Percentiles rank a stretch among this genome's conserved stretches.
Evolutionary conservation across 2,329 filamentous ascomycete genomes (phyloP).

Genomic region (Chaetomiaceae sp.): DNA sequence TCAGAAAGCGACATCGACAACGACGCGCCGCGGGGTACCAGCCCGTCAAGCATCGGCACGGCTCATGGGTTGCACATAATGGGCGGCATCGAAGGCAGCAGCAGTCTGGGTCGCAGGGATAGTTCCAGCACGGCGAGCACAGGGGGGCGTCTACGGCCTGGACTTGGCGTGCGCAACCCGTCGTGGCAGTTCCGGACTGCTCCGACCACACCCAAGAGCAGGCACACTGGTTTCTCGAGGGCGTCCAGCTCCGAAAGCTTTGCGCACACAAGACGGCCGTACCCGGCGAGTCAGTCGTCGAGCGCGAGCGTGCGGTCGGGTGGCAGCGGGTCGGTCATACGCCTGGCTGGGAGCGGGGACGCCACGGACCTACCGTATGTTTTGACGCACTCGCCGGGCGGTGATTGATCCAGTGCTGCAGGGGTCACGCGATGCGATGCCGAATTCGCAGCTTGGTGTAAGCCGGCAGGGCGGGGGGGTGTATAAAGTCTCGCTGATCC

Average conservation of each 20-base stretch:
- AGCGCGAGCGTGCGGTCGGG: conserved; percentile 36
- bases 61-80: neutral
- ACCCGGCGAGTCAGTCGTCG: conserved; percentile 36
- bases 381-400: conserved; percentile 15
- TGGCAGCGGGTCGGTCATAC: conserved; percentile 22
- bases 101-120: conserved; percentile 5
- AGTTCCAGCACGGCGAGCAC: conserved; percentile 33
- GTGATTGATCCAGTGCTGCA: too few relatives aligned
- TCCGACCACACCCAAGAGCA: conserved; percentile 49
- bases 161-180: conserved; percentile 33
- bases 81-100: conserved; percentile 11
- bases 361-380: conserved; percentile 26
- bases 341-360: conserved; percentile 20
- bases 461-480: too few relatives aligned
- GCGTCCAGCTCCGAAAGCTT: conserved; percentile 34
- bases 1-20: conserved; percentile 43
- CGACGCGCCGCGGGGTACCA: conserved; percentile 41
- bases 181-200: conserved; percentile 50
- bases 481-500: too few relatives aligned
- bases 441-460: too few relatives aligned
- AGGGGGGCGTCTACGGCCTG: conserved; percentile 25
- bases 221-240: conserved; percentile 36
- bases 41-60: conserved; percentile 37
- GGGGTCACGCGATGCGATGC: too few relatives aligned
- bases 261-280: conserved; percentile 40